These are phyloP conservation scores for Platanthera guangdongensis DNA, from an alignment of 106 monocot species.

Conservation along the genomic window DNA sequence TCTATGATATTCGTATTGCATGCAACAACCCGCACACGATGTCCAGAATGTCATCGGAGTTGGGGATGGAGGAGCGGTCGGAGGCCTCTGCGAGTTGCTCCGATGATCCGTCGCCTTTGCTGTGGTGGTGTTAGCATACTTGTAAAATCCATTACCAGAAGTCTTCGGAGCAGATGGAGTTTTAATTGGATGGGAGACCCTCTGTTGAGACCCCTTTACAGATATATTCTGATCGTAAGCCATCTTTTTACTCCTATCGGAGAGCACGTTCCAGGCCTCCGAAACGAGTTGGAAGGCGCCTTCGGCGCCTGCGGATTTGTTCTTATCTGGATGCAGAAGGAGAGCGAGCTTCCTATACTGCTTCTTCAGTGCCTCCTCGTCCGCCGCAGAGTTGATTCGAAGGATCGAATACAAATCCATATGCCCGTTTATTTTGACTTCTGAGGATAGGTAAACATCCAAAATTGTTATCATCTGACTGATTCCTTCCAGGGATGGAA, in stretches of 20 bases:
- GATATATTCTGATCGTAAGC: conserved; percentile 15
- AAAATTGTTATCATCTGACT: conserved; percentile 14
- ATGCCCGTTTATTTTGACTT: conserved; percentile 7
- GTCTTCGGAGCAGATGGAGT: background rate
- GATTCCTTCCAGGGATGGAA: conserved; percentile 30
- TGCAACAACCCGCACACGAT: conserved; percentile 35
- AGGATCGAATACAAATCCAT: conserved; percentile 18
- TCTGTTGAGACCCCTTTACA: conserved; percentile 6
- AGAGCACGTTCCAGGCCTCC: conserved; percentile 24
- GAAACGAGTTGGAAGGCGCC: conserved; percentile 21
- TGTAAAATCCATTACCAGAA: conserved; percentile 5
- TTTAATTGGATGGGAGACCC: background rate
- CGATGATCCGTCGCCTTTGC: background rate
- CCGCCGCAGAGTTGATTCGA: conserved; percentile 1
- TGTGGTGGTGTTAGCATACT: conserved; percentile 5
- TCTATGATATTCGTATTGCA: conserved; percentile 51
- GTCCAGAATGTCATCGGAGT: conserved; percentile 41
- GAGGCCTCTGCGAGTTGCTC: background rate
- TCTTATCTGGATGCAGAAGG: conserved; percentile 19
- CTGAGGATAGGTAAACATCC: conserved; percentile 12
- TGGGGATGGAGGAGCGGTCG: conserved; percentile 4
- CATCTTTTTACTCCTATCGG: conserved; percentile 18
- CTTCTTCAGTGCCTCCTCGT: conserved; percentile 17
- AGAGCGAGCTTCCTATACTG: conserved; percentile 23
- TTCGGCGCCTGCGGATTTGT: conserved; percentile 15